Evolutionary conservation across 2,329 filamentous ascomycete genomes (phyloP).

Genomic region (Cladophialophora bantiana): DNA sequence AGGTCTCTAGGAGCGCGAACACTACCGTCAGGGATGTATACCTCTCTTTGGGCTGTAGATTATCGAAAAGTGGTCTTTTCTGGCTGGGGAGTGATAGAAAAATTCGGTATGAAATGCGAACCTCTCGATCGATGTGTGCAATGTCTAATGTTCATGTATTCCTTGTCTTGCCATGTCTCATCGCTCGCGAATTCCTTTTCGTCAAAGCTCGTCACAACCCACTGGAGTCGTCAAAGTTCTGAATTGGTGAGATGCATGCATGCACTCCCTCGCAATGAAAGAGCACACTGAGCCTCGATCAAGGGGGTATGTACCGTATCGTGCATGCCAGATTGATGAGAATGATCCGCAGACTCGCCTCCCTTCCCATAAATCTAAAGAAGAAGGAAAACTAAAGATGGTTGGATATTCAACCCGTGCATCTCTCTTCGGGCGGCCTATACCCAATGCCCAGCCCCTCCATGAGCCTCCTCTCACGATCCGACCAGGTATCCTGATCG

Average conservation of each 20-base stretch:
- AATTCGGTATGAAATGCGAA: background rate
- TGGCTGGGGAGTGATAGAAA: background rate
- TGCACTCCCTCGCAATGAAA: background rate
- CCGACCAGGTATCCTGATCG: constrained; percentile 62
- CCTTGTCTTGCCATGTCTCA: background rate
- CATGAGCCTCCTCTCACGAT: constrained; percentile 83
- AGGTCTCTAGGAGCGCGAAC: background rate
- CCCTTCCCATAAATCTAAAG: too few relatives aligned
- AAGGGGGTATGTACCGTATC: too few relatives aligned
- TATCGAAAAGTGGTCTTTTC: background rate
- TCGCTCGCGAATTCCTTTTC: background rate
- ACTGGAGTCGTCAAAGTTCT: too few relatives aligned
- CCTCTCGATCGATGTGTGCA: background rate
- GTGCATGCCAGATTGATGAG: too few relatives aligned
- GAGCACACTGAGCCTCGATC: too few relatives aligned
- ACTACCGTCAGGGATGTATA: background rate
- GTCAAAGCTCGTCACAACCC: background rate
- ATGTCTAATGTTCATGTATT: background rate
- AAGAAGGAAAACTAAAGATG: too few relatives aligned
- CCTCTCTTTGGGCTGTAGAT: constrained; percentile 6
- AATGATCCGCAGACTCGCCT: too few relatives aligned
- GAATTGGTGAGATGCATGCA: background rate
- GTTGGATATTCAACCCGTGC: constrained; percentile 61
- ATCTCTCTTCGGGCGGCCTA: constrained; percentile 71
- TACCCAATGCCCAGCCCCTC: constrained; percentile 74